Base-by-base conservation (phyloP, 2,329 filamentous ascomycete species). In the Fusarium succisae region DNA sequence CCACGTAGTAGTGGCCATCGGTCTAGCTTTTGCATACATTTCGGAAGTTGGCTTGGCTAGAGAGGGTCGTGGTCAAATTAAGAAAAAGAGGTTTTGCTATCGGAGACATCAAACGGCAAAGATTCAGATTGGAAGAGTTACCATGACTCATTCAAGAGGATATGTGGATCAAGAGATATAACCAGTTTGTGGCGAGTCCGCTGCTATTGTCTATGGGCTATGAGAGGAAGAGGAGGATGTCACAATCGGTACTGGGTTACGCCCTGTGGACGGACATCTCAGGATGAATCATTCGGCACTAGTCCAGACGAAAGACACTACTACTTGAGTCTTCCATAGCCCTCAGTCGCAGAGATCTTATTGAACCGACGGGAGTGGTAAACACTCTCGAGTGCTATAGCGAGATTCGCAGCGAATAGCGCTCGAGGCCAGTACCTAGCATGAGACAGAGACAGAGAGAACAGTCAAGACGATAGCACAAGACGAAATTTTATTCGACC, bases 391-490 rank as follows among this genome's bases (percentile, higher is more conserved):
- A 83, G 77, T 81, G 86, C 86, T 87, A 86, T 87, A 88, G 84
- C 86, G 85, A 84, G 84, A 84, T 83, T 85, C 82, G 85, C 84
- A 87, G 87, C 87, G 87, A 85, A 85, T 89, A 89, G 88, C 87
- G 86, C 87, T 87, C 86, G 83, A 86, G 84, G 85, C 85, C 85
- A 90, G 88, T 89, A 90, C 88, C 89, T 93, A 93, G 91, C 83
- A 83, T 83, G 83, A 81, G 80, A 82, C 80, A 79, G 79, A 81
- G 79, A 80, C 79, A 80, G 79, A 81, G 79, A 80, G 80, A 74
- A 82, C 75, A 83, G 79, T 79, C 90, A 90, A 90, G 88, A 91
- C 89, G 91, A 91, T 93, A 93, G 92, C 91, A 92, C 89, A 91
- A 86, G 83, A 85, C 82, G 84, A 83, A 80, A 72, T 79, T 83